Evolutionary conservation across 1,284 basidiomycete species (phyloP).

Genomic region (Sanguinoderma infundibulare): DNA sequence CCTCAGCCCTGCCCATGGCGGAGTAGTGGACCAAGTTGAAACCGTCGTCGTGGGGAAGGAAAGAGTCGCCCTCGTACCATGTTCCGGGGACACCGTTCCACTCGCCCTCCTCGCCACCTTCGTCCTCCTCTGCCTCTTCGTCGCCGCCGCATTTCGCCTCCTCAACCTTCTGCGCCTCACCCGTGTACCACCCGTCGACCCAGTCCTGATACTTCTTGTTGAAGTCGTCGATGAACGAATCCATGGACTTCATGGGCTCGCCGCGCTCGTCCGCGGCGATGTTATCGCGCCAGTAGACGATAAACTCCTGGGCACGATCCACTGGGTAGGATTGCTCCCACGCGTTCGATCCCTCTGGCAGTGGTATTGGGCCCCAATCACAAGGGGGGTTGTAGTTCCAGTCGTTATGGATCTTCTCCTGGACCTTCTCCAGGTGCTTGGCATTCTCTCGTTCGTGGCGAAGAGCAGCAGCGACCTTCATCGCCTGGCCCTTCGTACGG

Average conservation of each 20-base stretch:
- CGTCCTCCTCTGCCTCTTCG: conserved; percentile 6
- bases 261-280: conserved; percentile 56
- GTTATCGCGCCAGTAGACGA: conserved; percentile 60
- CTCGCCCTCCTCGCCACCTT: conserved; percentile 2
- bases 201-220: conserved; percentile 15
- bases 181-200: conserved; percentile 29
- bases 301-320: conserved; percentile 38
- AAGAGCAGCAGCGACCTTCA: conserved; percentile 19
- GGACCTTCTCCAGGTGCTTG: conserved; percentile 20
- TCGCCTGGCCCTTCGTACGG: conserved; percentile 17
- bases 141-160: conserved; percentile 4
- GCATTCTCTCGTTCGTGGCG: conserved; percentile 21
- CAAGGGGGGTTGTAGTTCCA: conserved; percentile 7
- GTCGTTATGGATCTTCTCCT: conserved; percentile 9
- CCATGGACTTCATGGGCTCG: conserved; percentile 49
- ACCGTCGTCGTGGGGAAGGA: conserved; percentile 10
- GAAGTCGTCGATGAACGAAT: conserved; percentile 51
- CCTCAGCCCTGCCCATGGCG: not conserved
- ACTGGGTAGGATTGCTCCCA: conserved; percentile 56
- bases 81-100: conserved; percentile 11
- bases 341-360: conserved; percentile 43
- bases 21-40: not conserved
- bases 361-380: conserved; percentile 33
- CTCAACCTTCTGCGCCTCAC: conserved; percentile 6
- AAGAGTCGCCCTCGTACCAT: conserved; percentile 17